Evolutionary conservation across 2,329 filamentous ascomycete genomes (phyloP).

Genomic region (Microsporum ferrugineum): DNA sequence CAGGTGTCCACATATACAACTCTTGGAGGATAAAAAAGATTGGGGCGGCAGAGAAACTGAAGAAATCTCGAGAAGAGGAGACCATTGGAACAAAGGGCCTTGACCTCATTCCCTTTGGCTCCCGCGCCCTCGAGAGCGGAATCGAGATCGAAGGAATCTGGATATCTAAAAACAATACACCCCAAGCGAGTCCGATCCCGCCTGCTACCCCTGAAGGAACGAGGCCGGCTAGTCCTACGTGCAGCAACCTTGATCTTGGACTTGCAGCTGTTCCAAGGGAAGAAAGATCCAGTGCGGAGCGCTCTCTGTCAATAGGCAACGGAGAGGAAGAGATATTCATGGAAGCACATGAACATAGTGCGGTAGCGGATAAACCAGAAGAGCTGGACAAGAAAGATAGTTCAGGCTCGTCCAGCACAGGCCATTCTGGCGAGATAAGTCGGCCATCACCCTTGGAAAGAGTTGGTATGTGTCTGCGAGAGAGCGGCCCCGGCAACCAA

Average conservation of each 20-base stretch:
- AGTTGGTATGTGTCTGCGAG: neutral
- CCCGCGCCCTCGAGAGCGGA: constrained; percentile 72
- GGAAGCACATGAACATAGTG: neutral
- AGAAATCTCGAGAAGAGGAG: constrained; percentile 40
- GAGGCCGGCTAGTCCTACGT: constrained; percentile 9
- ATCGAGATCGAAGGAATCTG: constrained; percentile 78
- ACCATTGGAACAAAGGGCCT: constrained; percentile 48
- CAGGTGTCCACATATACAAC: constrained; percentile 48
- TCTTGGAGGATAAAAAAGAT: constrained; percentile 51
- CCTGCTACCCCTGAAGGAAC: constrained; percentile 18
- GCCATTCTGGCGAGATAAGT: neutral
- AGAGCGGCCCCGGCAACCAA: neutral
- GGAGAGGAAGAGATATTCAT: neutral
- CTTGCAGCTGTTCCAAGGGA: neutral
- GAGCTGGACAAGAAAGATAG: neutral
- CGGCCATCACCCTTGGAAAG: neutral
- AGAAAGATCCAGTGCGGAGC: neutral
- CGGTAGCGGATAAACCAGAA: neutral
- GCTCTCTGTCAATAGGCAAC: neutral
- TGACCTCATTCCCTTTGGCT: constrained; percentile 69
- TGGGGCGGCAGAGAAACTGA: constrained; percentile 55
- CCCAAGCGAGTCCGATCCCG: constrained; percentile 18
- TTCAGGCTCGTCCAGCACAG: neutral
- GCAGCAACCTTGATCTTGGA: neutral
- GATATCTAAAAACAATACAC: constrained; percentile 46